These are phyloP conservation scores for Manihot esculenta DNA, from an alignment of 441 rosid genomes.

Conservation along the genomic window DNA sequence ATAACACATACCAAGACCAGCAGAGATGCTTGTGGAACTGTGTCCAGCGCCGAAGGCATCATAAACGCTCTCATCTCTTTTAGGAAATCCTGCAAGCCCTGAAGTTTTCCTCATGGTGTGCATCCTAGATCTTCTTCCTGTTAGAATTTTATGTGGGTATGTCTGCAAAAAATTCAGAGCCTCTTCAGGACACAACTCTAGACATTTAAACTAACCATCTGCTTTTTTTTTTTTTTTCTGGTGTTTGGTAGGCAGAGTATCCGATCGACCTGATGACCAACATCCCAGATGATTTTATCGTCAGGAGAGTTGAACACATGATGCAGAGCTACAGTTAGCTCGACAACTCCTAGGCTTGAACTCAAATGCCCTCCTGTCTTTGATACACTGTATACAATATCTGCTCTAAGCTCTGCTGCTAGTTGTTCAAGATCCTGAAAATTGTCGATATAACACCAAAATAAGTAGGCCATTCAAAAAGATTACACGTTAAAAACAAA, in stretches of 20 bases:
- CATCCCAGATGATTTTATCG: conserved; percentile 77
- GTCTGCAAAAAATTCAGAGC: conserved; percentile 41
- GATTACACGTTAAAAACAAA: not conserved
- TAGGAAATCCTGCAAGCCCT: conserved; percentile 77
- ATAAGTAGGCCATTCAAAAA: not conserved
- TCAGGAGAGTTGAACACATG: conserved; percentile 65
- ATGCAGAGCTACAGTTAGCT: conserved; percentile 60
- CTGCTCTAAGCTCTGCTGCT: conserved; percentile 71
- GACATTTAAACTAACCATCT: not conserved
- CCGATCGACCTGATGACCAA: conserved; percentile 78
- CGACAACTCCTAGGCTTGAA: conserved; percentile 69
- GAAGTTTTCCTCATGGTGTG: conserved; percentile 67
- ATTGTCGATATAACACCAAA: not conserved
- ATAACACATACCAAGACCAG: conserved; percentile 60
- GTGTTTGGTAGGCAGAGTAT: not conserved
- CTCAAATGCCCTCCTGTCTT: conserved; percentile 73
- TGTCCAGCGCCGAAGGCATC: conserved; percentile 80
- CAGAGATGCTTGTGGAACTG: conserved; percentile 80
- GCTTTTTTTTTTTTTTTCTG: not conserved
- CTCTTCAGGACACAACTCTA: not conserved
- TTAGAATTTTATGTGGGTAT: conserved; percentile 69
- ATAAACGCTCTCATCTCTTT: conserved; percentile 66
- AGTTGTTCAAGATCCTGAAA: conserved; percentile 67
- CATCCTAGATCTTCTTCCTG: conserved; percentile 75
- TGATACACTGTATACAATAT: conserved; percentile 54